These are phyloP conservation scores for Yueomyces sinensis DNA, from an alignment of 805 yeast genomes.

Conservation along the genomic window DNA sequence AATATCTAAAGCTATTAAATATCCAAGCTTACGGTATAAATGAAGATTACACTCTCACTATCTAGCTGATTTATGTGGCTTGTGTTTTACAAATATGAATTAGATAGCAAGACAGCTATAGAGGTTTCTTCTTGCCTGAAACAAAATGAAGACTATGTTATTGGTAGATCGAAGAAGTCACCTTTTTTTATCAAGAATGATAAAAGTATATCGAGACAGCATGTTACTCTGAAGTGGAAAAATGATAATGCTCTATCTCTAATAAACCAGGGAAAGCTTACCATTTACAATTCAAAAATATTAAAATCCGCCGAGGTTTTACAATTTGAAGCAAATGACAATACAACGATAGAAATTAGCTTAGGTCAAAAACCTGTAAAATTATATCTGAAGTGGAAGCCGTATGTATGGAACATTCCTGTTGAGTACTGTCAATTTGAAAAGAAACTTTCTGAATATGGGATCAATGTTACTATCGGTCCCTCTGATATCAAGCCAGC, in stretches of 20 bases:
- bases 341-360: constrained; percentile 1
- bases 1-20: neutral
- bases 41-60: no score
- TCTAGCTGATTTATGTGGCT: constrained; percentile 22
- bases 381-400: neutral
- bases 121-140: constrained; percentile 9
- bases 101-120: constrained; percentile 8
- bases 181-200: constrained; percentile 18
- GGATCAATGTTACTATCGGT: no score
- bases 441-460: neutral
- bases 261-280: constrained; percentile 18
- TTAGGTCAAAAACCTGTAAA: constrained; percentile 15
- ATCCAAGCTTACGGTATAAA: no score
- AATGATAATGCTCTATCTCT: constrained; percentile 1
- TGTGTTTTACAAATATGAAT: constrained; percentile 10
- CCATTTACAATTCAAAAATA: constrained; percentile 10
- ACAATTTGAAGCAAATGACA: constrained; percentile 1
- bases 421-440: neutral
- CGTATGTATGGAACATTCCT: neutral
- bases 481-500: no score
- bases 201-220: constrained; percentile 23
- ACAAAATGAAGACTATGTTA: constrained; percentile 4
- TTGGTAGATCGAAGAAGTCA: constrained; percentile 23
- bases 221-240: constrained; percentile 12
- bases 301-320: constrained; percentile 9